A percentile compares a stretch with the other conserved stretches of the same genome.
These are phyloP conservation scores for Globisporangium parvum DNA, from an alignment of 352 stramenopile genomes.

Conservation along the genomic window DNA sequence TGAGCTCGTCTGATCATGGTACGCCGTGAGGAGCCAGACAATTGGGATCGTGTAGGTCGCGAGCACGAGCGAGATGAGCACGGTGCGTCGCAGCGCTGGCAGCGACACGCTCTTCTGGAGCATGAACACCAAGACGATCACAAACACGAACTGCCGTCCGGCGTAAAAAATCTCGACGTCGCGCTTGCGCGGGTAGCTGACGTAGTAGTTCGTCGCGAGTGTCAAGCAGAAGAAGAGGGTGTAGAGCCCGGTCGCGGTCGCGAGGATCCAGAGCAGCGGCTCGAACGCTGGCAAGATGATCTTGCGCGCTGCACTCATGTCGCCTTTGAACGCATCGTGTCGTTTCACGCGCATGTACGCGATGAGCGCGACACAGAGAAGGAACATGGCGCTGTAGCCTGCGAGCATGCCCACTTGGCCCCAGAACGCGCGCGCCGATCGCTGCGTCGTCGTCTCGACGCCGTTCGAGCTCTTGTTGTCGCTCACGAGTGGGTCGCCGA, in stretches of 20 bases:
- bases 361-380: constrained; percentile 14
- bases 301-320: constrained; percentile 19
- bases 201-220: constrained; percentile 11
- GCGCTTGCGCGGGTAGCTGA: constrained; percentile 7
- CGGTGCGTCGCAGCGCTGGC: constrained; percentile 27
- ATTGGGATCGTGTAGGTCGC: constrained; percentile 33
- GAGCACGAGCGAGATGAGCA: constrained; percentile 24
- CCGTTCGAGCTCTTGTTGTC: too few relatives aligned
- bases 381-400: constrained; percentile 21
- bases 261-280: constrained; percentile 37
- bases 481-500: too few relatives aligned
- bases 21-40: constrained; percentile 30
- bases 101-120: too few relatives aligned
- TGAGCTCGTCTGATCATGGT: neutral
- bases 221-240: constrained; percentile 11
- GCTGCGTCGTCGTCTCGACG: too few relatives aligned
- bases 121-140: constrained; percentile 45
- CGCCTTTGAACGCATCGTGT: constrained; percentile 17
- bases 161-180: constrained; percentile 27
- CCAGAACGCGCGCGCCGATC: neutral
- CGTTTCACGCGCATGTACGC: constrained; percentile 22
- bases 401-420: neutral
- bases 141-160: constrained; percentile 13
- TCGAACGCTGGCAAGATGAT: constrained; percentile 29
- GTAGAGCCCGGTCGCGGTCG: constrained; percentile 12